Evolutionary conservation across 2,329 filamentous ascomycete genomes (phyloP).

Genomic region (Aspergillus ochraceoroseus): DNA sequence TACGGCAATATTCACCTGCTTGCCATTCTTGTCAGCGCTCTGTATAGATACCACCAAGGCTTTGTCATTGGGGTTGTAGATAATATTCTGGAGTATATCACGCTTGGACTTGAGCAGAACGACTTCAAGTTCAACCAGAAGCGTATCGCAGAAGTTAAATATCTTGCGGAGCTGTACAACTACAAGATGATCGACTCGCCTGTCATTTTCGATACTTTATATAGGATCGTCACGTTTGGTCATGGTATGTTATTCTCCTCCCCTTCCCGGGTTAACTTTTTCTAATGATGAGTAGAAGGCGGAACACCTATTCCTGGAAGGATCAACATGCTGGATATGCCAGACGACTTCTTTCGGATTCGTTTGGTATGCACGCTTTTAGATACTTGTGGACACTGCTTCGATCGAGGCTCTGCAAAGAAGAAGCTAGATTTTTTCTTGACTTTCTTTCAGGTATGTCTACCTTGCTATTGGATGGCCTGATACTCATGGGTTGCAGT

Average conservation of each 20-base stretch:
- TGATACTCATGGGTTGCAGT: conserved; percentile 49
- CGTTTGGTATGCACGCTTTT: conserved; percentile 82
- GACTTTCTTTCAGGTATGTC: conserved; percentile 77
- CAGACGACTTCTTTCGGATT: conserved; percentile 94
- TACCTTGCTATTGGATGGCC: too few relatives aligned
- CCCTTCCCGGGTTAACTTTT: background rate
- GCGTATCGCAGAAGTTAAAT: conserved; percentile 91
- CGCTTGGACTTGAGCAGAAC: conserved; percentile 83
- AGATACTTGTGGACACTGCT: conserved; percentile 94
- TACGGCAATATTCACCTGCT: conserved; percentile 95
- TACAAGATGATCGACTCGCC: conserved; percentile 95
- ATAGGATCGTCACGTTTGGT: conserved; percentile 89
- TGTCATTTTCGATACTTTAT: conserved; percentile 91
- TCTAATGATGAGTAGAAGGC: conserved; percentile 47
- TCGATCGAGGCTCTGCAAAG: conserved; percentile 84
- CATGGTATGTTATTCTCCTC: conserved; percentile 54
- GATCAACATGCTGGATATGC: conserved; percentile 72
- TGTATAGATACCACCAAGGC: conserved; percentile 85
- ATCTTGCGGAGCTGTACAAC: conserved; percentile 92
- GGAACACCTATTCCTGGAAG: conserved; percentile 76
- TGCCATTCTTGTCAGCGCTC: conserved; percentile 78
- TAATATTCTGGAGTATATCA: conserved; percentile 81
- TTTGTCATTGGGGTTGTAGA: conserved; percentile 92
- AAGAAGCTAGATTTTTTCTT: conserved; percentile 98
- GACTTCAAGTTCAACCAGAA: conserved; percentile 98